Evolutionary conservation across 2,329 filamentous ascomycete genomes (phyloP), one percentile per base, ranked within the genome.

Genomic region (Didymella arachidicola): DNA sequence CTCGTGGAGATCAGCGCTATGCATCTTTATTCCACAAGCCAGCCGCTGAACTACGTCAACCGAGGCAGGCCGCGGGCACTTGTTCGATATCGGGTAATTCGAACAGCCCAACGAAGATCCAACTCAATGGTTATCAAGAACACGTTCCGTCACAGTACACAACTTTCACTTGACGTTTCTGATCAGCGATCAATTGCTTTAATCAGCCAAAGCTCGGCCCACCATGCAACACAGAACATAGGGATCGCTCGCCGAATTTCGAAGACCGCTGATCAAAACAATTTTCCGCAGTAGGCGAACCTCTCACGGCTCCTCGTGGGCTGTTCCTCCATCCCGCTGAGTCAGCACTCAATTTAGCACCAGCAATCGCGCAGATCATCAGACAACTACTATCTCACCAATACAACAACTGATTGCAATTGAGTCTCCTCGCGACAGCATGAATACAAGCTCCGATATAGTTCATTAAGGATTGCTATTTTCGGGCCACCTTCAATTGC

Each of bases 21-120:
- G 32, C 27, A 12, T 48, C 38, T 49, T 12, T 43, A 44, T 47
- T 50, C 38, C 39, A 55, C 43, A 34, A 41, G 52, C 38, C 42
- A 47, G 49, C 29, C 45, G 61, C 63, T 7, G 61, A 62, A 63
- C 45, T 64, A 71, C 68, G 67, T 71, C 65, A 69, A 68, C 60
- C 49, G 63, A 66, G 66, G 52, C 38, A 51, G 48, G 43, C 43
- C 8, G 32, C 34, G 22, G 7, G 30, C 12, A 26, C 22, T 10
- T 22, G 10, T 42, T 41, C 16, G 30, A 14, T 16, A 45, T n/a
- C 22, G 11, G 36, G 29, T n/a, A n/a, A 19, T 32, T 29, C n/a
- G 14, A 7, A 26, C 39, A 43, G 53, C 49, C 49, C 26, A 57
- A 41, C 41, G 49, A 18, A 57, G 32, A 22, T 10, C 32, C 29